Evolutionary conservation across 1,284 basidiomycete species (phyloP).

Genomic region (Marasmius oreades): DNA sequence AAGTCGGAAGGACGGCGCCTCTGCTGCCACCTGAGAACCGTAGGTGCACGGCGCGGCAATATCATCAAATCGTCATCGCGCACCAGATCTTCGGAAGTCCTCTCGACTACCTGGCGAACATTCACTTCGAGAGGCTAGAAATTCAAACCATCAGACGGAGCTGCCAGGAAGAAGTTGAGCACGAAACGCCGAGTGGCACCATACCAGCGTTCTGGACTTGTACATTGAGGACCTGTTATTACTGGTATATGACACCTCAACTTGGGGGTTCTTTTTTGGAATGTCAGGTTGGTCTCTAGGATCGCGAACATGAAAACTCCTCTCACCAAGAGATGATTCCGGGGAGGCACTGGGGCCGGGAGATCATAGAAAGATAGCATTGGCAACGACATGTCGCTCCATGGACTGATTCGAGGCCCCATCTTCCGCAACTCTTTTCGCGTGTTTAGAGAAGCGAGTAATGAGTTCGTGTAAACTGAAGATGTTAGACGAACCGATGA

Average conservation of each 20-base stretch:
- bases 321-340: slow-evolving; percentile 6
- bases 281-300: background rate
- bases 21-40: slow-evolving; percentile 3
- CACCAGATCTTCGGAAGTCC: slow-evolving; percentile 1
- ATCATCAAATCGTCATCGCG: background rate
- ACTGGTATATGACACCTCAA: background rate
- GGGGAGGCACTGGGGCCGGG: background rate
- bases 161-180: background rate
- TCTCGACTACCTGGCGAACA: slow-evolving; percentile 1
- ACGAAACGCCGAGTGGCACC: background rate
- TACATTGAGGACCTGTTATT: background rate
- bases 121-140: slow-evolving; percentile 2
- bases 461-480: slow-evolving; percentile 15
- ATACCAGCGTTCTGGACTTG: background rate
- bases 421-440: slow-evolving; percentile 11
- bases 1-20: too few relatives aligned
- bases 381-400: slow-evolving; percentile 6
- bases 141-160: background rate
- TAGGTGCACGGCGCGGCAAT: slow-evolving; percentile 2
- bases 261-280: slow-evolving; percentile 4
- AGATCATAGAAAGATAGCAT: slow-evolving; percentile 10
- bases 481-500: background rate
- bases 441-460: slow-evolving; percentile 12
- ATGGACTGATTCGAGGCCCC: slow-evolving; percentile 5
- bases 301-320: background rate